Evolutionary conservation across 208 protist genomes (phyloP).

Genomic region (Angomonas deanei): DNA sequence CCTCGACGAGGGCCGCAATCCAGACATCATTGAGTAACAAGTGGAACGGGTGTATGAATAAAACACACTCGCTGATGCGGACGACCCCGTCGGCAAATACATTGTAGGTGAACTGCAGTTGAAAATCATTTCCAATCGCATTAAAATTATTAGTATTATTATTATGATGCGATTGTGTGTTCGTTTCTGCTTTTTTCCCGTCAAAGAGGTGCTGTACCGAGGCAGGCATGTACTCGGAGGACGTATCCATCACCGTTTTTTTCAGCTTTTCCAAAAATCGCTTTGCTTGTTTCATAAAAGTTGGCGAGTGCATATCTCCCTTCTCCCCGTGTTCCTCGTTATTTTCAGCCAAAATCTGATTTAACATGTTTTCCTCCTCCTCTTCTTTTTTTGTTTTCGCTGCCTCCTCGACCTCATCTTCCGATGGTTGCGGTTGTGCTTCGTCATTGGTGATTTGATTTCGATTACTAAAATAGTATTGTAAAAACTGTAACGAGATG

Average conservation of each 20-base stretch:
- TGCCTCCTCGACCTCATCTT: no score
- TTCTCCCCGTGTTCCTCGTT: no score
- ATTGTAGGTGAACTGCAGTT: constrained; percentile 28
- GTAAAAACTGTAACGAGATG: no score
- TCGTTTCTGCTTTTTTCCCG: background rate
- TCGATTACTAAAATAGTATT: no score
- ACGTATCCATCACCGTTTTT: background rate
- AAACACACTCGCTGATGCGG: constrained; percentile 51
- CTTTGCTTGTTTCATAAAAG: background rate
- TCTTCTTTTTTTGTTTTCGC: no score
- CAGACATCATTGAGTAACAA: constrained; percentile 45
- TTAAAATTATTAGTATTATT: background rate
- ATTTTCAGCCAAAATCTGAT: no score
- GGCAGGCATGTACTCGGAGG: background rate
- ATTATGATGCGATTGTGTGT: no score
- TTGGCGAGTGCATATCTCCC: background rate
- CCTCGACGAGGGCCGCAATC: constrained; percentile 40
- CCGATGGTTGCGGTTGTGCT: no score
- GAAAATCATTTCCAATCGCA: constrained; percentile 17
- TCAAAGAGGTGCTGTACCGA: background rate
- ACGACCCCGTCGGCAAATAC: constrained; percentile 55
- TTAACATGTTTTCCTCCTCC: no score
- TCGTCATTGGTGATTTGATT: no score
- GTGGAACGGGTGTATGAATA: constrained; percentile 41
- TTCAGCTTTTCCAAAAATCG: background rate